Conservation (phyloP, 2,329 filamentous ascomycete genomes). For the Pseudogymnoascus sp. region DNA sequence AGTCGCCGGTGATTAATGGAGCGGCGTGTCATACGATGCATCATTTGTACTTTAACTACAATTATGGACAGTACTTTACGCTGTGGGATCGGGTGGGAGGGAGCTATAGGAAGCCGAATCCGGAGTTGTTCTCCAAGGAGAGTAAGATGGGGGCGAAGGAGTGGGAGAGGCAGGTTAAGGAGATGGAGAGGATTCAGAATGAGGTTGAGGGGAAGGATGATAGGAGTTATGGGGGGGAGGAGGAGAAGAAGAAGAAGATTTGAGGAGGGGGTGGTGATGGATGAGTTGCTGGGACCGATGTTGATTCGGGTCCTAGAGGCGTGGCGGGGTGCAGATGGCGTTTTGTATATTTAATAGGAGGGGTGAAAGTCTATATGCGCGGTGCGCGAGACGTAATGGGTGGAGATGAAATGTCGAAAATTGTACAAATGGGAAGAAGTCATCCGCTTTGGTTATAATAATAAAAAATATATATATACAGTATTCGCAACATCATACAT, state of each 20-base stretch:
- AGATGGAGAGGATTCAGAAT: slow-evolving; percentile 55
- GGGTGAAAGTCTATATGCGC: neutral
- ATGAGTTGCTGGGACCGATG: neutral
- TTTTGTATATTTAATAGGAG: neutral
- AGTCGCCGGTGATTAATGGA: slow-evolving; percentile 87
- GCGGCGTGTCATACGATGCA: slow-evolving; percentile 92
- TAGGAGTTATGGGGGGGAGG: slow-evolving; percentile 19
- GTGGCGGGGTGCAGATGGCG: neutral
- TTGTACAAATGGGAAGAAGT: neutral
- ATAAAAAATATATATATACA: neutral
- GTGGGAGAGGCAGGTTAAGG: slow-evolving; percentile 72
- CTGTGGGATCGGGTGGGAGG: slow-evolving; percentile 83
- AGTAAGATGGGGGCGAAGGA: slow-evolving; percentile 75
- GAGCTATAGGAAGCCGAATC: slow-evolving; percentile 79
- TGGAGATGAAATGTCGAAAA: neutral
- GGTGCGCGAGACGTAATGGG: neutral
- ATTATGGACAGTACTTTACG: slow-evolving; percentile 92
- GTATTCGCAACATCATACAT: neutral
- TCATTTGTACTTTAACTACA: slow-evolving; percentile 81
- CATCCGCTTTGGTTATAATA: neutral
- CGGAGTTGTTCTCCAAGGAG: slow-evolving; percentile 75
- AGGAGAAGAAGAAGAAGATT: slow-evolving; percentile 6
- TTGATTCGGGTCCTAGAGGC: too few species aligned
- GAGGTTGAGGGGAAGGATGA: slow-evolving; percentile 40
- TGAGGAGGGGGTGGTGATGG: neutral